Evolutionary conservation across 2,329 filamentous ascomycete genomes (phyloP).

Genomic region (Colletotrichum sojae): DNA sequence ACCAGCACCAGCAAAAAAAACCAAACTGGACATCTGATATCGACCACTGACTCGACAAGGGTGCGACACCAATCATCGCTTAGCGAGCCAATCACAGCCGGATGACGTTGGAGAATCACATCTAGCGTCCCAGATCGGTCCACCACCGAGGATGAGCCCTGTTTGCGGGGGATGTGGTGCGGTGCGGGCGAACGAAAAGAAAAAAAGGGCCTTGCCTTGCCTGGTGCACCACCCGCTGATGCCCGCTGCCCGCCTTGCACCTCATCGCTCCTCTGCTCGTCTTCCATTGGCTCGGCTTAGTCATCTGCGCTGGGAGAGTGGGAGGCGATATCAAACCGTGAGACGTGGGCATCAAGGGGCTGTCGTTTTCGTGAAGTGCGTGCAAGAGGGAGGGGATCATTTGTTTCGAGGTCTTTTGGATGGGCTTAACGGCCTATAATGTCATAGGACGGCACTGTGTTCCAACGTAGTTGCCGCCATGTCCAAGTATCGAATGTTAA

Average conservation of each 20-base stretch:
- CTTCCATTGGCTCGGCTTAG: constrained; percentile 30
- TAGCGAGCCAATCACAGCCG: constrained; percentile 51
- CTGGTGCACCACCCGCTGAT: constrained; percentile 1
- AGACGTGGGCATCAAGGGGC: neutral
- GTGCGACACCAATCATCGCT: constrained; percentile 44
- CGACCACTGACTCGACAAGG: constrained; percentile 50
- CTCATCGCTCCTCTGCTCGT: constrained; percentile 7
- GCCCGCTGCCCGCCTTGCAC: constrained; percentile 12
- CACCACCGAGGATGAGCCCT: constrained; percentile 38
- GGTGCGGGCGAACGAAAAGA: constrained; percentile 12
- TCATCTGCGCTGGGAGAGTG: constrained; percentile 4
- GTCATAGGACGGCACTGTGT: too few species aligned
- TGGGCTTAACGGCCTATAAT: too few species aligned
- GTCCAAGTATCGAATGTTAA: too few species aligned
- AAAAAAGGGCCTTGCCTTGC: too few species aligned
- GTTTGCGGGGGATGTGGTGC: constrained; percentile 29
- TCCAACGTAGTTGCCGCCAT: too few species aligned
- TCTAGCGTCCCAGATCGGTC: constrained; percentile 42
- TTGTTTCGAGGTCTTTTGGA: too few species aligned
- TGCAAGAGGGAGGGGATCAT: too few species aligned
- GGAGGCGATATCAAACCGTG: constrained; percentile 12
- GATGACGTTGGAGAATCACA: constrained; percentile 52
- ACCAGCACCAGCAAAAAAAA: constrained; percentile 17
- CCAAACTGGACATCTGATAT: constrained; percentile 53
- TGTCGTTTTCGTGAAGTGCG: too few species aligned